phyloP scores from a whole-genome alignment of 352 stramenopile genomes.

The Globisporangium mamillatum region DNA sequence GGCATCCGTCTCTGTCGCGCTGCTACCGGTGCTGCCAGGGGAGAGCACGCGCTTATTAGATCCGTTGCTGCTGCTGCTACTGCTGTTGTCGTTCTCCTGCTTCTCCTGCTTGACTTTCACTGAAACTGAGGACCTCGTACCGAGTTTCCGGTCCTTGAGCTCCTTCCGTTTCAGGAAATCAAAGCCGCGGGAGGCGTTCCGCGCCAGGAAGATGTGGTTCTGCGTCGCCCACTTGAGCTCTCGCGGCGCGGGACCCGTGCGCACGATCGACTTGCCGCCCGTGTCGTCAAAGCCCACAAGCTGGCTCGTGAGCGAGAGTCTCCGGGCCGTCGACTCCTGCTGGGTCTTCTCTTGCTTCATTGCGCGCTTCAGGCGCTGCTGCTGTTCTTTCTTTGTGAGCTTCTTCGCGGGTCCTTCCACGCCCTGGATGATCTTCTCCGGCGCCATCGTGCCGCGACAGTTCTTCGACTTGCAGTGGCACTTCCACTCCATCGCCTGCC shows the following conservation, averaged over 20 bases:
- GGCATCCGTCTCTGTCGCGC: background rate
- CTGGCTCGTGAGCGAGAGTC: slow-evolving; percentile 62
- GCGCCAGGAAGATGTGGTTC: slow-evolving; percentile 51
- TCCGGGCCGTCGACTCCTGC: slow-evolving; percentile 52
- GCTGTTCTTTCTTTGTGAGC: slow-evolving; percentile 77
- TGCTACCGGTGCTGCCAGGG: slow-evolving; percentile 5
- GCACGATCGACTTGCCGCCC: slow-evolving; percentile 54
- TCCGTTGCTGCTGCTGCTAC: slow-evolving; percentile 5
- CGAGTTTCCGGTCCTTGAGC: slow-evolving; percentile 40
- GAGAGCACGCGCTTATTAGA: slow-evolving; percentile 6
- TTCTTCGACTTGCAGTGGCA: slow-evolving; percentile 81
- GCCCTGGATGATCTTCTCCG: slow-evolving; percentile 64
- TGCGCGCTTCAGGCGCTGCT: slow-evolving; percentile 65
- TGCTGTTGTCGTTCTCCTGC: slow-evolving; percentile 16
- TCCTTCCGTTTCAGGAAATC: slow-evolving; percentile 74
- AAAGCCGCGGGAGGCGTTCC: slow-evolving; percentile 60
- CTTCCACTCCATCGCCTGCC: slow-evolving; percentile 82
- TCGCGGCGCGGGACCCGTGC: slow-evolving; percentile 46
- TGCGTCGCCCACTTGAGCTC: slow-evolving; percentile 62
- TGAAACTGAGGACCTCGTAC: background rate
- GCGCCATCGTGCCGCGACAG: slow-evolving; percentile 86
- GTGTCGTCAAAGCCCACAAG: slow-evolving; percentile 49
- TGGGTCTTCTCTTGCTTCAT: slow-evolving; percentile 65
- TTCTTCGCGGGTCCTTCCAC: slow-evolving; percentile 45
- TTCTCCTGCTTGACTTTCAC: slow-evolving; percentile 19